Evolutionary conservation across 2,329 filamentous ascomycete genomes (phyloP).

Genomic region (Aspergillus amoenus): DNA sequence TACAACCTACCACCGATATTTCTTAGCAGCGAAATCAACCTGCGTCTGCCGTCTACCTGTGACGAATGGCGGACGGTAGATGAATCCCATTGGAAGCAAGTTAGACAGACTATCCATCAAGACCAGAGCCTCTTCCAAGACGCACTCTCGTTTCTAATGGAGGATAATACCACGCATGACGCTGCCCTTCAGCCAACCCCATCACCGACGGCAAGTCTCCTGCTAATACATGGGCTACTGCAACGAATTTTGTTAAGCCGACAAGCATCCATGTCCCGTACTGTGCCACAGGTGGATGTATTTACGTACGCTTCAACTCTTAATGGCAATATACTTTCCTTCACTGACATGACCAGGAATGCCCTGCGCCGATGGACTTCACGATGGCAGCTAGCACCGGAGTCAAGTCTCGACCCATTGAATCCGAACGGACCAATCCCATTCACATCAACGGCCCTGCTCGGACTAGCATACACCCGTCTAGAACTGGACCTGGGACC

Average conservation of each 20-base stretch:
- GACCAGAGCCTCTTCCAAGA: slow-evolving; percentile 23
- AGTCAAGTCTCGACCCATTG: slow-evolving; percentile 35
- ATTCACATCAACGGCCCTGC: slow-evolving; percentile 63
- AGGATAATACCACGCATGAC: too few relatives aligned
- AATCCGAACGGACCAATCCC: slow-evolving; percentile 58
- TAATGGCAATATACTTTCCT: not conserved
- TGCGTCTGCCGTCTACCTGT: slow-evolving; percentile 27
- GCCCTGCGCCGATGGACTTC: slow-evolving; percentile 43
- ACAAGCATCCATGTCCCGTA: too few relatives aligned
- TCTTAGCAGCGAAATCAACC: slow-evolving; percentile 25
- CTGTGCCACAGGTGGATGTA: too few relatives aligned
- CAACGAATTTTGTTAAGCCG: too few relatives aligned
- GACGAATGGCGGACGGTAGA: slow-evolving; percentile 24
- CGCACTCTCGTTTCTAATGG: slow-evolving; percentile 9
- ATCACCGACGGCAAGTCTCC: too few relatives aligned
- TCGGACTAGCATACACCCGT: slow-evolving; percentile 58
- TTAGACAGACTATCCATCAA: slow-evolving; percentile 10
- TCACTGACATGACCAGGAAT: slow-evolving; percentile 23
- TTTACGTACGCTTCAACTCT: not conserved
- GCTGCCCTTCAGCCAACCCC: too few relatives aligned
- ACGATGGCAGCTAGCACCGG: slow-evolving; percentile 42
- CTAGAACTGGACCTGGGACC: slow-evolving; percentile 23
- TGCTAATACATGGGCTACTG: too few relatives aligned
- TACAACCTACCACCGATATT: slow-evolving; percentile 26
- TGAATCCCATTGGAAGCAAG: slow-evolving; percentile 20